A percentile compares a stretch with the other conserved stretches of the same genome.
Conservation (phyloP, 768 basidiomycete species). For the Amanita rubescens region DNA sequence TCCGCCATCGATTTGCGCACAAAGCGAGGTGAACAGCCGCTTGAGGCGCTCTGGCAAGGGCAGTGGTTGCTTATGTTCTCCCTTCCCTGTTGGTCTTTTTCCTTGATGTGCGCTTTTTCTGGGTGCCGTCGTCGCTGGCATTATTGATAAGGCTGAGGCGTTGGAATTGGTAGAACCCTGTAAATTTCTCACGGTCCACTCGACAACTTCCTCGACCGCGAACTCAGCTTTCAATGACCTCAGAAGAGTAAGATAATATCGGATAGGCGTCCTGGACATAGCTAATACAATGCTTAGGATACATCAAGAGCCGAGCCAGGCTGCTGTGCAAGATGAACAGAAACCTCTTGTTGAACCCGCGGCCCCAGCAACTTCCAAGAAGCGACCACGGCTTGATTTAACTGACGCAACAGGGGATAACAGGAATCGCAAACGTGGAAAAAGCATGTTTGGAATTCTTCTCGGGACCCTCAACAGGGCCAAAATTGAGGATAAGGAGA, state of each 20-base stretch:
- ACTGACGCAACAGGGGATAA: slow-evolving; percentile 29
- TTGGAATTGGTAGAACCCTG: background rate
- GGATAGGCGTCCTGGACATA: background rate
- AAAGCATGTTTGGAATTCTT: slow-evolving; percentile 81
- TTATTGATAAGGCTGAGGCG: slow-evolving; percentile 5
- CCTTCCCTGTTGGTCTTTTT: slow-evolving; percentile 18
- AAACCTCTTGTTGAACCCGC: slow-evolving; percentile 39
- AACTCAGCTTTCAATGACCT: slow-evolving; percentile 31
- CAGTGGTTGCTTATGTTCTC: slow-evolving; percentile 24
- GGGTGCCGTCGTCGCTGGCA: slow-evolving; percentile 15
- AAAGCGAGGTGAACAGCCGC: slow-evolving; percentile 69
- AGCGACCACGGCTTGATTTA: slow-evolving; percentile 70
- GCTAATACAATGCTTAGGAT: slow-evolving; percentile 10
- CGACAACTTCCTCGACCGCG: slow-evolving; percentile 16
- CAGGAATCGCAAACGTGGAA: slow-evolving; percentile 75
- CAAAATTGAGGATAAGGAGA: slow-evolving; percentile 79
- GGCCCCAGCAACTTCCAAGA: slow-evolving; percentile 41
- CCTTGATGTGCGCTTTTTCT: slow-evolving; percentile 8
- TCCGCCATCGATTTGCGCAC: slow-evolving; percentile 86
- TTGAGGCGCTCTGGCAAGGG: slow-evolving; percentile 34
- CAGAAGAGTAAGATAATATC: slow-evolving; percentile 39
- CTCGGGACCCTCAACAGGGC: slow-evolving; percentile 82
- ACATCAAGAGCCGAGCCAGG: slow-evolving; percentile 23
- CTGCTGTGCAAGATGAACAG: slow-evolving; percentile 23
- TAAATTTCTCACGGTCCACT: slow-evolving; percentile 27